Evolutionary conservation across 768 basidiomycete species (phyloP).

Genomic region (Hypsizygus marmoreus): DNA sequence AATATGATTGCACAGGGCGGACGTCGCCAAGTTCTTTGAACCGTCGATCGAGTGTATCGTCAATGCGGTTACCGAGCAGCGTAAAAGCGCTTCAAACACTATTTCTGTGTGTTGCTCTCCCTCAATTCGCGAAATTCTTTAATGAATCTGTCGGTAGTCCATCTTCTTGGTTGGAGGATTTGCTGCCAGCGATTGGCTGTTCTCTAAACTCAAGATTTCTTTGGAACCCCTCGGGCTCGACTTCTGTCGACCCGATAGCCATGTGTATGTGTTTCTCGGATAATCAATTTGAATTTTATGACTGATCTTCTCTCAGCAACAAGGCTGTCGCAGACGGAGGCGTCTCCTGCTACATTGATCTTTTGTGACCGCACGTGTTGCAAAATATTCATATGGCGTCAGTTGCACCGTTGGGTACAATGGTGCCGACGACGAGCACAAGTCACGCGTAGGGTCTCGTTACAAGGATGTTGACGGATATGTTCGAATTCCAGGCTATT

Average conservation of each 20-base stretch:
- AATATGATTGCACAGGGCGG: constrained; percentile 5
- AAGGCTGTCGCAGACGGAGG: constrained; percentile 22
- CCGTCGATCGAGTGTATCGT: constrained; percentile 21
- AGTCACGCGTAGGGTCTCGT: not conserved
- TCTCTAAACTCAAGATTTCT: constrained; percentile 25
- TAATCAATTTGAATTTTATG: not conserved
- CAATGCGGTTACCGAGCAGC: constrained; percentile 6
- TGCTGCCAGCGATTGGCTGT: constrained; percentile 46
- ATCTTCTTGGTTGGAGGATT: constrained; percentile 49
- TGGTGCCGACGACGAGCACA: constrained; percentile 11
- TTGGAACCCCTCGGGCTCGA: constrained; percentile 21
- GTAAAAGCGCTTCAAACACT: constrained; percentile 1
- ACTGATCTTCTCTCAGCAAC: constrained; percentile 9
- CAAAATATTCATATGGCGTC: constrained; percentile 16
- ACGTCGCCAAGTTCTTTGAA: constrained; percentile 18
- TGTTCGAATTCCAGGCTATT: constrained; percentile 15
- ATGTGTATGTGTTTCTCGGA: constrained; percentile 14
- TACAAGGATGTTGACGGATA: constrained; percentile 4
- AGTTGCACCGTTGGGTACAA: not conserved
- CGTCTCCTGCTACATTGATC: constrained; percentile 20
- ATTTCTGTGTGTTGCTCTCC: constrained; percentile 18
- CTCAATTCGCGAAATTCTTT: not conserved
- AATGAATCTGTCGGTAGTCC: constrained; percentile 22
- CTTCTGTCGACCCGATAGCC: constrained; percentile 18
- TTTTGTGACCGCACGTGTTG: constrained; percentile 16